Evolutionary conservation across 148 eudicot genomes (phyloP).

Genomic region (Chenopodium berlandieri): DNA sequence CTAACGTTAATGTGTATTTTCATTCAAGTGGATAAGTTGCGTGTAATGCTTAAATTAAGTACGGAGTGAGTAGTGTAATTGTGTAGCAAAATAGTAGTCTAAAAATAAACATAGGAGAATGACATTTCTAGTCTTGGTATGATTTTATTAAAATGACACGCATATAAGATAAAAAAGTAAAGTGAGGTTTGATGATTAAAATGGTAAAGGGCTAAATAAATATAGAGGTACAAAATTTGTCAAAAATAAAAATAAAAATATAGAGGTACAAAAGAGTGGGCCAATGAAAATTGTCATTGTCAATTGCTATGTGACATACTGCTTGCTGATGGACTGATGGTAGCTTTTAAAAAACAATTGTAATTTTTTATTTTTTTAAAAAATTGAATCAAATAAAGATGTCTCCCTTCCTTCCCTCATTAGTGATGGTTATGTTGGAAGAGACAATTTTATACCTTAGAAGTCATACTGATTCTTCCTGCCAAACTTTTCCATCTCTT

Average conservation of each 20-base stretch:
- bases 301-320: not conserved
- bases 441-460: not conserved
- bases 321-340: too few relatives aligned
- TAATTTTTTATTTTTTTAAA: too few relatives aligned
- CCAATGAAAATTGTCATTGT: not conserved
- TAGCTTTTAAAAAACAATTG: not conserved
- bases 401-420: not conserved
- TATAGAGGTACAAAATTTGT: not conserved
- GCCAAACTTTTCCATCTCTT: constrained; percentile 4
- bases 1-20: not conserved
- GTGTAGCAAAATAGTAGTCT: too few relatives aligned
- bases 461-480: not conserved
- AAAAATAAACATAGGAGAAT: not conserved
- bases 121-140: not conserved
- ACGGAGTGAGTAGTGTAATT: too few relatives aligned
- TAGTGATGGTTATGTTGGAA: not conserved
- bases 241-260: too few relatives aligned
- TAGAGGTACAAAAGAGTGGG: not conserved
- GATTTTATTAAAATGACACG: not conserved
- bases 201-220: not conserved
- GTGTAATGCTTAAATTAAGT: not conserved
- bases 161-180: not conserved
- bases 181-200: not conserved
- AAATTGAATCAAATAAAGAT: not conserved
- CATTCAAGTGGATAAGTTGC: not conserved